These are phyloP conservation scores for Astrothelium subdiscretum DNA, from an alignment of 495 filamentous ascomycete genomes.

Conservation along the genomic window DNA sequence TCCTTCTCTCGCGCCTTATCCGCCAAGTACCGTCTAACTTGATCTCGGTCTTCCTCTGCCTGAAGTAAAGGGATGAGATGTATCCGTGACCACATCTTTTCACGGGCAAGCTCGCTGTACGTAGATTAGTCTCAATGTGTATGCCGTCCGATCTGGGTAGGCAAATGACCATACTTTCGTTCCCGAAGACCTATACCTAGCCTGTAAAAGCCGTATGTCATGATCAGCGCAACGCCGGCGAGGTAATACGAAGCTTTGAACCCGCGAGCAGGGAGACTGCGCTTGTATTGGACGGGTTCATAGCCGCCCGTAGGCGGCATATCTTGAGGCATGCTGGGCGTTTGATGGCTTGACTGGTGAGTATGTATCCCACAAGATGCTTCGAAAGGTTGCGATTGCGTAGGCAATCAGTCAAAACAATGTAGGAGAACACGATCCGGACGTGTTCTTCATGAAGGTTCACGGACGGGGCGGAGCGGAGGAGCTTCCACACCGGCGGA, in stretches of 20 bases:
- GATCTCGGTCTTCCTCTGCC: conserved; percentile 91
- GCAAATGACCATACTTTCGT: conserved; percentile 55
- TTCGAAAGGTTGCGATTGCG: neutral
- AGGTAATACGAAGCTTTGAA: conserved; percentile 76
- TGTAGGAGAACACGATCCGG: neutral
- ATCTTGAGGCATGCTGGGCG: conserved; percentile 62
- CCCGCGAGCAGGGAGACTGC: conserved; percentile 84
- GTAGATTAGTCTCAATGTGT: neutral
- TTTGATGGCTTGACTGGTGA: neutral
- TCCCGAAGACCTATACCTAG: conserved; percentile 67
- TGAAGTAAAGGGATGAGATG: conserved; percentile 85
- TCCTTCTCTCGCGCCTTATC: conserved; percentile 83
- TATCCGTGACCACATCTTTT: conserved; percentile 96
- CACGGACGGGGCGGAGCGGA: neutral
- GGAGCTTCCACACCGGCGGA: neutral
- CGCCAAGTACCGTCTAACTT: conserved; percentile 71
- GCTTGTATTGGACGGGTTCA: conserved; percentile 91
- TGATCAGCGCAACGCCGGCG: conserved; percentile 56
- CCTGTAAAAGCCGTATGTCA: conserved; percentile 84
- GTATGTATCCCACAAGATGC: neutral
- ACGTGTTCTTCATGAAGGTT: neutral
- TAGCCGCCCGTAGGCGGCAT: conserved; percentile 93
- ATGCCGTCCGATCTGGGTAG: neutral
- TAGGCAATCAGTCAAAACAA: neutral
- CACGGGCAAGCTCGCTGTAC: conserved; percentile 75